Base-by-base conservation (phyloP, 1,284 basidiomycete species). In the Apiotrichum siamense region DNA sequence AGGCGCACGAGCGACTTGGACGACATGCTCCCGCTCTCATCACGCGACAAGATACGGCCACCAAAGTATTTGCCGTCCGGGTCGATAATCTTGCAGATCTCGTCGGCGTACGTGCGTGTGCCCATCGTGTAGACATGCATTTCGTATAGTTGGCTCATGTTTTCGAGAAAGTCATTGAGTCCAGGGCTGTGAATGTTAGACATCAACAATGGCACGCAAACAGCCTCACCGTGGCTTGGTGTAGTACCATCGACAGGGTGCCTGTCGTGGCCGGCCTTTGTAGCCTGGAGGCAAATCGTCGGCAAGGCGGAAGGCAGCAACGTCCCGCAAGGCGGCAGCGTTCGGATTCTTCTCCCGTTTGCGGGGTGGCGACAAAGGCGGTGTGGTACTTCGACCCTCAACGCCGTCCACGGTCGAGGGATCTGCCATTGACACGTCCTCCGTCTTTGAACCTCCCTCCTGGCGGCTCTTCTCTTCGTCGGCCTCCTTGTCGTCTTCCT, bases 51-150 rank as follows among this genome's bases (percentile, higher is more conserved):
- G 46, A 98, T 83, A 35, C 94, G 81, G 38, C 85, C 86, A 40
- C 88, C 87, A 65, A 98, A 98, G 56, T 88, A 79, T 69, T 79
- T 83, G 15, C 85, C 84, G 49, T 87, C 83, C 11, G 93, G 89
- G 75, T 98, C 94, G 67, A 98, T 88, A 33, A 91, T 84, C 50
- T 85, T 82, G 75, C 92, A 97, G 17, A 97, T 92, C 71, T 92
- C 84, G 73, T 93, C 88, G 36, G 94, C 94, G 72, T 98, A 98
- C 39, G 91, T 87, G 38, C 94, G 82, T 18, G 94, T 97, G 49
- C 94, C 94, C 92, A 98, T 98, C 24, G 94, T 98, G 76, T 98
- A 98, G 44, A 98, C 92, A 73, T 98, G 94, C 87, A 98, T 89
- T 75, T 98, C 91, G 74, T 96, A 98, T 65, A 86, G 84, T 50